Evolutionary conservation across 805 yeast genomes (phyloP).

Genomic region (Lipomyces chichibuensis): DNA sequence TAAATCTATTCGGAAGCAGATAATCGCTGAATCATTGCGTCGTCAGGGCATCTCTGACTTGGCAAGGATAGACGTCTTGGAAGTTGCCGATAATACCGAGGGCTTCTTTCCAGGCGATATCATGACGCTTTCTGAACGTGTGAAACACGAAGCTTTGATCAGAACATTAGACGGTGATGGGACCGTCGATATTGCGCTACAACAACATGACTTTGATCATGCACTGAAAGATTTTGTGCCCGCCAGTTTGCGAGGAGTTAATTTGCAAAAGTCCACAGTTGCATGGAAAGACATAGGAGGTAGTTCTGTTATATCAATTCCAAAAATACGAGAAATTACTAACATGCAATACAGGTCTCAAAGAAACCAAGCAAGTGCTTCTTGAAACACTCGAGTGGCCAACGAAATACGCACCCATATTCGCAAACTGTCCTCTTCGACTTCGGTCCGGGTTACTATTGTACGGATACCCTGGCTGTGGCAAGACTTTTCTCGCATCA

Average conservation of each 20-base stretch:
- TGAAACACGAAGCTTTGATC: slow-evolving; percentile 43
- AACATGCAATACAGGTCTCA: slow-evolving; percentile 49
- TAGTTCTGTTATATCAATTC: not conserved
- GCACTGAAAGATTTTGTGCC: slow-evolving; percentile 77
- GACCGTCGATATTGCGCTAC: slow-evolving; percentile 27
- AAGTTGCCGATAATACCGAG: slow-evolving; percentile 71
- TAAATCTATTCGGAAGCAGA: slow-evolving; percentile 57
- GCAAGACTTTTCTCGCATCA: slow-evolving; percentile 88
- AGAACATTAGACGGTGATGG: slow-evolving; percentile 23
- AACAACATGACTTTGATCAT: slow-evolving; percentile 51
- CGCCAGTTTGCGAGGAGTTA: slow-evolving; percentile 81
- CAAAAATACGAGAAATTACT: not conserved
- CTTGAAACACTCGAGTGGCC: slow-evolving; percentile 97
- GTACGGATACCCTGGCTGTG: slow-evolving; percentile 98
- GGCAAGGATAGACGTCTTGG: slow-evolving; percentile 48
- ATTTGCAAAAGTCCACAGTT: slow-evolving; percentile 72
- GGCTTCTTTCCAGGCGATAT: slow-evolving; percentile 88
- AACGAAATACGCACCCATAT: slow-evolving; percentile 92
- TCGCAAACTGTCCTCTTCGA: slow-evolving; percentile 81
- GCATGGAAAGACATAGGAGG: slow-evolving; percentile 90
- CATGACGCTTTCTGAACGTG: slow-evolving; percentile 69
- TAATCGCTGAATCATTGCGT: slow-evolving; percentile 50
- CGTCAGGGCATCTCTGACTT: slow-evolving; percentile 9
- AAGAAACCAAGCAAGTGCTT: slow-evolving; percentile 70
- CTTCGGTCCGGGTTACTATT: slow-evolving; percentile 85